Conservation (phyloP, 2,329 filamentous ascomycete species). For the Bipolaris sorokiniana region DNA sequence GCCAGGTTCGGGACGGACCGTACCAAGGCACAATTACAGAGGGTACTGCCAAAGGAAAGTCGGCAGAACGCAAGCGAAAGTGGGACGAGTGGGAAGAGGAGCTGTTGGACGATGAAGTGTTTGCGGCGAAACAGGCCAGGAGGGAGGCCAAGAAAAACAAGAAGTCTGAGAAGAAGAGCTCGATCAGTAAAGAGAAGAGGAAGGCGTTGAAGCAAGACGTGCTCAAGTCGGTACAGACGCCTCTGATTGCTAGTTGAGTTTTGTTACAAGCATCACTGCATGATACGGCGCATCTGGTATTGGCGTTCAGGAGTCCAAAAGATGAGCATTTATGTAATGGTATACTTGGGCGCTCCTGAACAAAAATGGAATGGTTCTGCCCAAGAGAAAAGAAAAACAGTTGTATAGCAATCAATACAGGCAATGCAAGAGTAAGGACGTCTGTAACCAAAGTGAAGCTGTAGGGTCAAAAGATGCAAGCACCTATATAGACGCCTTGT, state of each 20-base stretch:
- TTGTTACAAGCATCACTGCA: constrained; percentile 6
- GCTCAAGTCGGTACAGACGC: constrained; percentile 51
- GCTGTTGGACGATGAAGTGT: constrained; percentile 44
- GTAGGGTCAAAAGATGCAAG: no score
- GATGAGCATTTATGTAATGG: constrained; percentile 20
- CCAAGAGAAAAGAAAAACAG: no score
- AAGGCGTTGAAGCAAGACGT: constrained; percentile 58
- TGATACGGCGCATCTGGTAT: constrained; percentile 22
- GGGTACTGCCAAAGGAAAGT: constrained; percentile 27
- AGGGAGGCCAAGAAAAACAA: constrained; percentile 59
- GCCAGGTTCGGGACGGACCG: constrained; percentile 69
- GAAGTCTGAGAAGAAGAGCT: constrained; percentile 39
- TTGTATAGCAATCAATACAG: no score
- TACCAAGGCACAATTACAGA: constrained; percentile 40
- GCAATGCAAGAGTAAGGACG: no score
- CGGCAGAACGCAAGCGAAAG: constrained; percentile 46
- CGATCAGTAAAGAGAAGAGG: constrained; percentile 55
- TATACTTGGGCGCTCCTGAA: constrained; percentile 13
- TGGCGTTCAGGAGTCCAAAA: constrained; percentile 32
- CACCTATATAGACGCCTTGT: no score
- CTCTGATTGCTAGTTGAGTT: constrained; percentile 30
- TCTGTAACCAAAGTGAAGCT: no score
- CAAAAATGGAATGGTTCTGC: no score
- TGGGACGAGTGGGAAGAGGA: constrained; percentile 49
- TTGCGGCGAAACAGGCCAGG: constrained; percentile 46